Evolutionary conservation across 176 grass and related monocot species (phyloP).

Genomic region (Oryza punctata): DNA sequence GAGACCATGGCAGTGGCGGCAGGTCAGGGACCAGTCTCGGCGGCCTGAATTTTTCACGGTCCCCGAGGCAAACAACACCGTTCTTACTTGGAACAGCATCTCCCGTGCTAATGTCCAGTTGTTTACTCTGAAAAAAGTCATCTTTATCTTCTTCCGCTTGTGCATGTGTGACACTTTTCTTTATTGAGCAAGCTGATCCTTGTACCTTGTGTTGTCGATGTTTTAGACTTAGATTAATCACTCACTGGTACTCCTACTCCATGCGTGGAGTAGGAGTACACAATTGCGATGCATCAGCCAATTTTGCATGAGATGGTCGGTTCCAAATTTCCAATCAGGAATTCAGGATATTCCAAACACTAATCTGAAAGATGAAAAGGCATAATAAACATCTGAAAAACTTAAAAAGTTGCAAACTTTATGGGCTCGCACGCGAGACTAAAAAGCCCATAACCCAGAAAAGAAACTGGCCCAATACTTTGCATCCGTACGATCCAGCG

Average conservation of each 20-base stretch:
- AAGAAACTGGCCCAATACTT: background rate
- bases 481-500: constrained; percentile 12
- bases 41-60: constrained; percentile 9
- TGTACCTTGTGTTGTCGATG: constrained; percentile 14
- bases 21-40: background rate
- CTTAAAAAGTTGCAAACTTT: background rate
- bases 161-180: background rate
- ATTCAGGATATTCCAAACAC: background rate
- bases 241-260: background rate
- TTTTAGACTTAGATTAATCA: constrained; percentile 12
- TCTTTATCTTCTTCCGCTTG: background rate
- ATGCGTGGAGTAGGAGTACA: too few species aligned
- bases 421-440: constrained; percentile 17
- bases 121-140: background rate
- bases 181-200: background rate
- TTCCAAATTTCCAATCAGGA: background rate
- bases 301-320: background rate
- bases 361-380: background rate
- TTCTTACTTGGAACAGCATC: background rate
- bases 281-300: background rate
- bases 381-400: background rate
- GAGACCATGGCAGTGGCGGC: constrained; percentile 2
- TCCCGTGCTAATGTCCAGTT: background rate
- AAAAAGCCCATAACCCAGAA: background rate
- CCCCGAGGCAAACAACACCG: background rate